Conservation (phyloP, 306 rosid species). For the Cucurbita maxima region DNA sequence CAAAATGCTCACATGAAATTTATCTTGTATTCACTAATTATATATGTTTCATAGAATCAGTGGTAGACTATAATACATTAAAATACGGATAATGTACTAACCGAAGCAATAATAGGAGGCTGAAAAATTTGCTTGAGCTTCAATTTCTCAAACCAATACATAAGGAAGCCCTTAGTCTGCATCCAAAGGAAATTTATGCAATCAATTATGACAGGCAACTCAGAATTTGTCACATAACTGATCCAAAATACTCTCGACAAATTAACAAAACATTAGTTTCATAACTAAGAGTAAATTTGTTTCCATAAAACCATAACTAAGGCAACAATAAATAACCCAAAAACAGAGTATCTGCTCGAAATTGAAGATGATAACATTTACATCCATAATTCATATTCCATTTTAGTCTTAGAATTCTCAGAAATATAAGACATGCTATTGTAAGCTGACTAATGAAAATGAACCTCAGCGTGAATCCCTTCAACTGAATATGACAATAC, state of each 20-base stretch:
- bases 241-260: neutral
- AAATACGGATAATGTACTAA: constrained; percentile 23
- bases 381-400: neutral
- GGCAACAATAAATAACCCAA: neutral
- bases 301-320: neutral
- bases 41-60: neutral
- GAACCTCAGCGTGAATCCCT: neutral
- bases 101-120: constrained; percentile 95
- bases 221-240: neutral
- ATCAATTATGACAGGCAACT: constrained; percentile 1
- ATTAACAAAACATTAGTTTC: neutral
- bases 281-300: neutral
- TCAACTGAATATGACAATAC: neutral
- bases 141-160: constrained; percentile 50
- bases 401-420: neutral
- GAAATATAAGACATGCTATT: neutral
- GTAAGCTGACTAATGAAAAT: neutral
- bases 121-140: constrained; percentile 86
- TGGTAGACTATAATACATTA: neutral
- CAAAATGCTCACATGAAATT: neutral
- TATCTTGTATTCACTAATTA: neutral
- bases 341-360: neutral
- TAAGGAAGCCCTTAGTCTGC: constrained; percentile 40
- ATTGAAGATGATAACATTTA: neutral
- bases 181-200: constrained; percentile 2